These are phyloP conservation scores for Nemania bipapillata DNA, from an alignment of 2,329 filamentous ascomycete genomes.

Conservation along the genomic window DNA sequence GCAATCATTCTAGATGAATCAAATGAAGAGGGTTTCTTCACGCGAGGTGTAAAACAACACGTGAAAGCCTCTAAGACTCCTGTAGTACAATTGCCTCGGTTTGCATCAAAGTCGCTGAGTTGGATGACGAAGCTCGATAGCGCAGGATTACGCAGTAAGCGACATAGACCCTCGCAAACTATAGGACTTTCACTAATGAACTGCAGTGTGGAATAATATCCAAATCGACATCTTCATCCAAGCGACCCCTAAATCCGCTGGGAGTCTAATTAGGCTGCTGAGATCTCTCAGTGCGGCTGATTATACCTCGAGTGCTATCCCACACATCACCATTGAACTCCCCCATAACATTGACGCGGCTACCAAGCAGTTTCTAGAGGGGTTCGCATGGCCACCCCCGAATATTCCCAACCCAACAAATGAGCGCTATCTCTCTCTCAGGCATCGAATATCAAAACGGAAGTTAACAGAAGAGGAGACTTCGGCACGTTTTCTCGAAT, in stretches of 20 bases:
- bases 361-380: constrained; percentile 70
- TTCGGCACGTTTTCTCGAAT: constrained; percentile 80
- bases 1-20: constrained; percentile 78
- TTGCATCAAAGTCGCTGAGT: constrained; percentile 69
- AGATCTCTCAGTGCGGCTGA: constrained; percentile 80
- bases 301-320: constrained; percentile 74
- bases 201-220: constrained; percentile 77
- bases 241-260: constrained; percentile 74
- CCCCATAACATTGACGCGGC: constrained; percentile 74
- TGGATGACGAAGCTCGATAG: constrained; percentile 86
- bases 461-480: constrained; percentile 74
- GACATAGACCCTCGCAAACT: constrained; percentile 13
- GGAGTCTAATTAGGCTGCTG: constrained; percentile 79
- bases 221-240: constrained; percentile 86
- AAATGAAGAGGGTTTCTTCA: constrained; percentile 73
- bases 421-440: constrained; percentile 72
- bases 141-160: constrained; percentile 71
- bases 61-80: constrained; percentile 64
- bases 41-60: constrained; percentile 67
- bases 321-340: constrained; percentile 85
- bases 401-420: constrained; percentile 54
- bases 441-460: constrained; percentile 74
- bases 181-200: constrained; percentile 40
- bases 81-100: constrained; percentile 78
- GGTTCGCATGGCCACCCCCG: constrained; percentile 74